These are phyloP conservation scores for Triticum timopheevii DNA, from an alignment of 176 grass and related monocot genomes.

Conservation along the genomic window DNA sequence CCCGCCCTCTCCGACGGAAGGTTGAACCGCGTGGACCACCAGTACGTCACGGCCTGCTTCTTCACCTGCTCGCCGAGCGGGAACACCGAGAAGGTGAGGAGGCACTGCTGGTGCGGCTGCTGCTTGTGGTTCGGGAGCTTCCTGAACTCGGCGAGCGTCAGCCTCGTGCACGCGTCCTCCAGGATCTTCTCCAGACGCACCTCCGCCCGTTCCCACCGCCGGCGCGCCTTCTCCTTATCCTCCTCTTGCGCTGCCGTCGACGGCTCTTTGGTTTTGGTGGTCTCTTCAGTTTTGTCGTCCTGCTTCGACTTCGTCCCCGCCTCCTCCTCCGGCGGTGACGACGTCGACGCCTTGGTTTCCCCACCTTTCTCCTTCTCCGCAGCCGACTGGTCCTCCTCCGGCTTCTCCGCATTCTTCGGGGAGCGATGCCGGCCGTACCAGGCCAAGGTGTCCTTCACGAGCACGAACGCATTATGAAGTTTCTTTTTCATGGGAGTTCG, in stretches of 20 bases:
- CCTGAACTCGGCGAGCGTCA: not conserved
- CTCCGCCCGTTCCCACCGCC: not conserved
- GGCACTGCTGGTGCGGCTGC: not conserved
- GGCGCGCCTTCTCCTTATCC: not conserved
- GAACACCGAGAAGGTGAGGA: conserved; percentile 53
- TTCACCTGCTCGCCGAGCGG: conserved; percentile 29
- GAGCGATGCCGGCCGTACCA: not conserved
- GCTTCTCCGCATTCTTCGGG: not conserved
- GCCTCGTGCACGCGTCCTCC: conserved; percentile 29
- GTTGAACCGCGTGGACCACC: conserved; percentile 35
- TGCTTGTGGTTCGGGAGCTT: not conserved
- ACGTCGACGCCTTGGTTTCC: not conserved
- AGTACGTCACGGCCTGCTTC: conserved; percentile 44
- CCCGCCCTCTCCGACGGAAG: not conserved
- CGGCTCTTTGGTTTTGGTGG: not conserved
- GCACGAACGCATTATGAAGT: not conserved
- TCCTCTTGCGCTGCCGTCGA: not conserved
- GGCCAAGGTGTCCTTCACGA: not conserved
- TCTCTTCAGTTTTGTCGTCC: not conserved
- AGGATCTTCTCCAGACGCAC: conserved; percentile 11
- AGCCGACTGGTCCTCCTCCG: not conserved
- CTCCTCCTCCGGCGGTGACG: not conserved
- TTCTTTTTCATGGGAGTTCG: not conserved
- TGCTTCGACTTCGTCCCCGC: not conserved
- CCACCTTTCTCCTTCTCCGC: not conserved